A percentile compares a stretch with the other conserved stretches of the same genome.
Conservation (phyloP, 2,329 filamentous ascomycete species). For the Verticillium isaacii region DNA sequence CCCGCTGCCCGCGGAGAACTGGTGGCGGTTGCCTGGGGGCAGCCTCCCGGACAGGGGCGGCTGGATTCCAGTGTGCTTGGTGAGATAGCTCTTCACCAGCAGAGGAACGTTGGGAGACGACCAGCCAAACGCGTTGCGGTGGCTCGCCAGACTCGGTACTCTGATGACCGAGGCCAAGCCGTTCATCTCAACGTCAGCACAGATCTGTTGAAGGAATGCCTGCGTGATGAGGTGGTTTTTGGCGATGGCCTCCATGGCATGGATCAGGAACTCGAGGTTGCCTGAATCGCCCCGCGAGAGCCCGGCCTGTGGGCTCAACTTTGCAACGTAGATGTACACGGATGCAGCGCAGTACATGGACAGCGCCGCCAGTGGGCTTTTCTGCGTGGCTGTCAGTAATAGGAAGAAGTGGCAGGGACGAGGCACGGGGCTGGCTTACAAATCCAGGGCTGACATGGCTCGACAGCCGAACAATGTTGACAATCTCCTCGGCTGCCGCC, state of each 20-base stretch:
- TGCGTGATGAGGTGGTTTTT: constrained; percentile 70
- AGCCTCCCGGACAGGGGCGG: constrained; percentile 40
- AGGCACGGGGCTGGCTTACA: constrained; percentile 42
- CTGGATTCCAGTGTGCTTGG: constrained; percentile 32
- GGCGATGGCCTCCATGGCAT: constrained; percentile 73
- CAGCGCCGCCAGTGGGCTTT: constrained; percentile 75
- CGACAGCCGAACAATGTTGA: constrained; percentile 75
- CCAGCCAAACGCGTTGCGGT: constrained; percentile 22
- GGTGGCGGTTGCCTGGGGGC: constrained; percentile 24
- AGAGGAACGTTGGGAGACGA: constrained; percentile 38
- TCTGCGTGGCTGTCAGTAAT: constrained; percentile 35
- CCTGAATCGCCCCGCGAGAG: constrained; percentile 41
- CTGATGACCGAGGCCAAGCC: constrained; percentile 29
- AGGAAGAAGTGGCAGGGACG: not conserved
- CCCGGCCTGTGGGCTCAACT: constrained; percentile 56
- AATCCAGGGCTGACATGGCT: constrained; percentile 62
- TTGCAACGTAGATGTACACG: constrained; percentile 77
- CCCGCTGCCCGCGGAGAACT: not conserved
- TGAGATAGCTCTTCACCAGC: constrained; percentile 38
- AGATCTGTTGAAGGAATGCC: constrained; percentile 79
- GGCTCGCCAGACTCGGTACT: constrained; percentile 28
- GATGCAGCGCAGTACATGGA: constrained; percentile 81
- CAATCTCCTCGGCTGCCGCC: constrained; percentile 78
- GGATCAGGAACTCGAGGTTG: constrained; percentile 70
- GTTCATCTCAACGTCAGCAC: constrained; percentile 69